A percentile compares a stretch with the other conserved stretches of the same genome.
Evolutionary conservation across 2,329 filamentous ascomycete species (phyloP).

Genomic region (Colletotrichum sp.): DNA sequence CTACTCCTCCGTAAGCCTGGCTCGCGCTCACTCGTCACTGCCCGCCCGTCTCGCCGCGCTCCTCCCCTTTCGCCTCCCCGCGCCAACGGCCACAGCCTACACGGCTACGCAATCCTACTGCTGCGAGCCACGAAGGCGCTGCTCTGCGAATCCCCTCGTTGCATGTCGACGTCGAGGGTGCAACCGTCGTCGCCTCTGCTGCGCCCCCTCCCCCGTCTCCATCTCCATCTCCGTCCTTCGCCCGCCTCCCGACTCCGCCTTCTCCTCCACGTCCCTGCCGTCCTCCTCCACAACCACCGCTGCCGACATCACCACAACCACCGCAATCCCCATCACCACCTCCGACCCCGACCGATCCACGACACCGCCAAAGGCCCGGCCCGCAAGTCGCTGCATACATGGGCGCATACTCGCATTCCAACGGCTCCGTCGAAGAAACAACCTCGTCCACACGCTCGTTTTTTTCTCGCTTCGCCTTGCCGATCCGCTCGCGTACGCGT

Average conservation of each 20-base stretch:
- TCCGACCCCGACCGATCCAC: conserved; percentile 2
- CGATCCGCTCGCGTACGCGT: conserved; percentile 58
- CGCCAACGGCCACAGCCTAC: neutral
- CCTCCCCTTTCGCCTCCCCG: neutral
- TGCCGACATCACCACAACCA: conserved; percentile 22
- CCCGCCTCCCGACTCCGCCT: conserved; percentile 19
- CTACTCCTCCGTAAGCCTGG: neutral
- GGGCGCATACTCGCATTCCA: conserved; percentile 44
- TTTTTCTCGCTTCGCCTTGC: conserved; percentile 57
- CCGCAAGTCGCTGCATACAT: conserved; percentile 42
- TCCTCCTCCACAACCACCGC: conserved; percentile 21
- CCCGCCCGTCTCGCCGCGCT: neutral
- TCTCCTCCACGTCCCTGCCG: conserved; percentile 26
- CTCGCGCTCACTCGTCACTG: neutral
- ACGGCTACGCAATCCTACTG: neutral
- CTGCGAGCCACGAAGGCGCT: conserved; percentile 15
- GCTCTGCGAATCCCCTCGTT: conserved; percentile 17
- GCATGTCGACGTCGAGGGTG: conserved; percentile 15
- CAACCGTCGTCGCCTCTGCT: conserved; percentile 20
- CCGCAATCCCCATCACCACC: conserved; percentile 22
- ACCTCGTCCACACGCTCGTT: conserved; percentile 46
- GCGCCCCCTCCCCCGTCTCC: conserved; percentile 25
- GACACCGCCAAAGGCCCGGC: conserved; percentile 20
- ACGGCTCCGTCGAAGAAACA: conserved; percentile 42
- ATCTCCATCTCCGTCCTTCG: conserved; percentile 25